Percentiles rank a stretch among this genome's conserved stretches.
Conservation (phyloP, 2,329 filamentous ascomycete genomes). For the Aspergillus phoenicis region DNA sequence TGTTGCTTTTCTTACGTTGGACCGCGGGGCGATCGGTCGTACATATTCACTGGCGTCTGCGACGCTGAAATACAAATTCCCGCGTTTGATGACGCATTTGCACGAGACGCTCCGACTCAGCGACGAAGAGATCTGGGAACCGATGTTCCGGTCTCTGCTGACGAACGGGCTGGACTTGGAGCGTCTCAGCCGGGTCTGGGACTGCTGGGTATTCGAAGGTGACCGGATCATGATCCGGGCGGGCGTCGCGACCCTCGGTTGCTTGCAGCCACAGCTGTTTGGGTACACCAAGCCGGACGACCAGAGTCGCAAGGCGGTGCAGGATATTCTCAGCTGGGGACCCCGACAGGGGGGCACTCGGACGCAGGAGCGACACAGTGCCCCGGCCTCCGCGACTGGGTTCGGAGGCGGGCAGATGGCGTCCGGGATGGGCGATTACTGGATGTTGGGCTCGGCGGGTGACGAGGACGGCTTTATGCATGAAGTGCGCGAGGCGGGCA, state of each 20-base stretch:
- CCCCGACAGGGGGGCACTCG: conserved; percentile 36
- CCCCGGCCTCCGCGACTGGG: conserved; percentile 34
- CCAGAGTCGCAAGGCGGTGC: conserved; percentile 37
- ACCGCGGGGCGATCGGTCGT: conserved; percentile 57
- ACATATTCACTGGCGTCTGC: conserved; percentile 59
- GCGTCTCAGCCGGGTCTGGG: conserved; percentile 60
- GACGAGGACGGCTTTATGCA: conserved; percentile 48
- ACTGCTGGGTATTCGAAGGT: conserved; percentile 64
- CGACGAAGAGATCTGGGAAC: conserved; percentile 53
- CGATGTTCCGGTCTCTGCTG: conserved; percentile 58
- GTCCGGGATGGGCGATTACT: conserved; percentile 44
- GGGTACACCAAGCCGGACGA: conserved; percentile 41
- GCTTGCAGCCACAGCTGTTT: conserved; percentile 47
- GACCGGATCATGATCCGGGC: conserved; percentile 53
- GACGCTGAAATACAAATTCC: conserved; percentile 61
- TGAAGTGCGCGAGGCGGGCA: conserved; percentile 47
- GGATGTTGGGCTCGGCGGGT: conserved; percentile 42
- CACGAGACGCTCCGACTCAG: conserved; percentile 43
- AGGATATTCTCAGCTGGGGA: conserved; percentile 41
- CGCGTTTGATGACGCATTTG: conserved; percentile 57
- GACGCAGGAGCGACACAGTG: conserved; percentile 40
- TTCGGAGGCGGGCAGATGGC: conserved; percentile 41
- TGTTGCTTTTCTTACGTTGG: conserved; percentile 62
- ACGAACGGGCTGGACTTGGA: conserved; percentile 56
- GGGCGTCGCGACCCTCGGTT: conserved; percentile 48